Conservation (phyloP, 1,284 basidiomycete species). For the Puccinia coronata region DNA sequence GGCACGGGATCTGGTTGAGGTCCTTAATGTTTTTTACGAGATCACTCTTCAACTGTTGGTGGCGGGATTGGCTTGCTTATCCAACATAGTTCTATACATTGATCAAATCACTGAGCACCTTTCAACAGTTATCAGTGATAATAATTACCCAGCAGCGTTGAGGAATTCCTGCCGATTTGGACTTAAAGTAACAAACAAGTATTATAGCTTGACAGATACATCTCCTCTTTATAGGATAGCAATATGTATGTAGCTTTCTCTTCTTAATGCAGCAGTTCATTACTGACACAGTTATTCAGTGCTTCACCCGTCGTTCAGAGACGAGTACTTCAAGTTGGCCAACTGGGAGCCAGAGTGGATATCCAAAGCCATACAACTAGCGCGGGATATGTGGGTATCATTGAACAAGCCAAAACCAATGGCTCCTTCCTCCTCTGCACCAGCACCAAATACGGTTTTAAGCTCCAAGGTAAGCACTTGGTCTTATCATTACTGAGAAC, state of each 20-base stretch:
- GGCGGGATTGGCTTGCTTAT: not conserved
- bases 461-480: slow-evolving; percentile 3
- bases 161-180: too few relatives aligned
- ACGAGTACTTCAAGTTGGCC: slow-evolving; percentile 14
- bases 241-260: not conserved
- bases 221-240: slow-evolving; percentile 12
- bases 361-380: not conserved
- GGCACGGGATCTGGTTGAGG: not conserved
- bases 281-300: not conserved
- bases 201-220: not conserved
- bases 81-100: not conserved
- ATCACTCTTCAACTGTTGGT: slow-evolving; percentile 1
- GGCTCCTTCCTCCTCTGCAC: not conserved
- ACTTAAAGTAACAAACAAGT: slow-evolving; percentile 4
- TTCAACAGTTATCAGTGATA: not conserved
- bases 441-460: not conserved
- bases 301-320: slow-evolving; percentile 17
- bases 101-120: too few relatives aligned
- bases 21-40: not conserved
- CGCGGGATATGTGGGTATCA: not conserved
- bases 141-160: too few relatives aligned
- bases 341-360: slow-evolving; percentile 14
- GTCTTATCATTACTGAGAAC: too few relatives aligned
- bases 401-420: not conserved
- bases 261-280: too few relatives aligned